These are phyloP conservation scores for Talaromyces albobiverticillius DNA, from an alignment of 2,329 filamentous ascomycete genomes.

Conservation along the genomic window DNA sequence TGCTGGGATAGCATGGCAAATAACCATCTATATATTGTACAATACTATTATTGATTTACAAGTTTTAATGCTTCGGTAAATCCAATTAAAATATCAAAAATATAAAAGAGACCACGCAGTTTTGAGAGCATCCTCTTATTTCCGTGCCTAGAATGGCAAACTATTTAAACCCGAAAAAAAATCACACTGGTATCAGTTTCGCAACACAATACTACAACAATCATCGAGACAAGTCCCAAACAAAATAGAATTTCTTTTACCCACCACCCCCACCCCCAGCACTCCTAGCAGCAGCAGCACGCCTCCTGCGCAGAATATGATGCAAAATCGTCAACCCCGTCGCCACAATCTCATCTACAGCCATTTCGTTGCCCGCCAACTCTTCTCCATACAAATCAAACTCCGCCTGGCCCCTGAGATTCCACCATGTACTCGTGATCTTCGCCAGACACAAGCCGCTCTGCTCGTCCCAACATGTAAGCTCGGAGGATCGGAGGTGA, in stretches of 20 bases:
- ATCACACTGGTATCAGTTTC: too few species aligned
- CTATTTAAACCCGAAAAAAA: too few species aligned
- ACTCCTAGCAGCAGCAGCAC: neutral
- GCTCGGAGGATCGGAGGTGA: neutral
- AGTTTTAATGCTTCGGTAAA: too few species aligned
- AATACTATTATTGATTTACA: too few species aligned
- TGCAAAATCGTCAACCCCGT: neutral
- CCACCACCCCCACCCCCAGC: neutral
- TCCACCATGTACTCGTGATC: neutral
- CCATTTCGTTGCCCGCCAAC: neutral
- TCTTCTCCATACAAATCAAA: neutral
- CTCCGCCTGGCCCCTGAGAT: neutral
- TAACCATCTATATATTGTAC: too few species aligned
- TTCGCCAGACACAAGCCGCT: neutral
- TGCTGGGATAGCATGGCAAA: neutral
- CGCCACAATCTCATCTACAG: neutral
- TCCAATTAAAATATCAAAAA: too few species aligned
- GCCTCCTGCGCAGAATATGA: neutral
- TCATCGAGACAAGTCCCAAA: neutral
- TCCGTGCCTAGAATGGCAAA: too few species aligned
- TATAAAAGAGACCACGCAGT: too few species aligned
- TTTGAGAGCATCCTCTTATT: too few species aligned
- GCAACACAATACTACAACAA: neutral
- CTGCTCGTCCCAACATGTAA: too few species aligned
- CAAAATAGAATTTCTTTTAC: neutral